Base-by-base conservation (phyloP, 257 asterid species). In the Salvia rosmarinus region DNA sequence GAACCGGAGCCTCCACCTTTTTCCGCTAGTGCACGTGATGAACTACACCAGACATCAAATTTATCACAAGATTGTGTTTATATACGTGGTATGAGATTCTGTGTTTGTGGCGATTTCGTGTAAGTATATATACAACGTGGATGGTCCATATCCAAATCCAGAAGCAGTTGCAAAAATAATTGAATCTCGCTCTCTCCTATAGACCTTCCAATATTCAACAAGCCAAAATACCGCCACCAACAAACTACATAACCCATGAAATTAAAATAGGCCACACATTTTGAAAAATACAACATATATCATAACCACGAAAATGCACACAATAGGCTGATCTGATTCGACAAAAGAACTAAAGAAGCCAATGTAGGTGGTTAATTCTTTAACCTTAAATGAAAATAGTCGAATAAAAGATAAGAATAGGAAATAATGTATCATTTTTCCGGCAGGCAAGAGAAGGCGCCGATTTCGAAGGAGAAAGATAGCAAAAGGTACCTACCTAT, bases 401-500 rank as follows among this genome's bases (percentile, higher is more conserved):
- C 44, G 12, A 21, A 34, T n/a, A 44, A 60, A 52, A 40, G 42
- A 56, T 19, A 11, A 42, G 6, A 43, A n/a, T 9, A 1, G 19
- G 47, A 47, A 49, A 42, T n/a, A 37, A 8, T 14, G 19, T 17
- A 20, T 9, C 7, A 39, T 67, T 70, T 57, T 73, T 61, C 86
- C 87, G 87, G 91, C 81, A 35, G 80, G 79, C 77, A 39, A 52
- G 83, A 54, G 78, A 61, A 37, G 66, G 19, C 5, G 32, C 46
- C 46, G 2, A 34, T 25, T 23, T 52, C 51, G 58, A 44, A 61
- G 65, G 75, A 23, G 43, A 60, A 32, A 20, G 58, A 17, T 11
- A 4, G 1, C n/a, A n/a, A n/a, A 30, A 54, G 54, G 25, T 42
- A 20, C 59, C 74, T 40, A 14, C 60, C 75, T 52, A 9, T 37